A percentile compares a stretch with the other conserved stretches of the same genome.
These are phyloP conservation scores for Vitis cinerea DNA, from an alignment of 164 flowering plant genomes.

Conservation along the genomic window DNA sequence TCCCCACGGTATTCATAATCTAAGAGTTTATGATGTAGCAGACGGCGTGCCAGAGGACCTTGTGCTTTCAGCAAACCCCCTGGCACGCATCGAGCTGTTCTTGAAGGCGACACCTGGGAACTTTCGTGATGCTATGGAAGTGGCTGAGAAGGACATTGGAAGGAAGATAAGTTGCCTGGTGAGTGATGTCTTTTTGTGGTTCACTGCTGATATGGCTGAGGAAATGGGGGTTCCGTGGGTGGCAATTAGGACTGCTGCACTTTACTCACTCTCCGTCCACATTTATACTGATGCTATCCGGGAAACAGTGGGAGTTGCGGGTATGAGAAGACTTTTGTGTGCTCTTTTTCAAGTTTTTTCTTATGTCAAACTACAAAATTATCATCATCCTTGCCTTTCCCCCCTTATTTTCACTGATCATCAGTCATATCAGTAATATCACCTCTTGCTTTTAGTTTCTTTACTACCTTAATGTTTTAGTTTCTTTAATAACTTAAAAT, in stretches of 20 bases:
- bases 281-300: constrained; percentile 2
- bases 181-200: constrained; percentile 19
- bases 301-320: neutral
- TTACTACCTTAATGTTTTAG: too few relatives aligned
- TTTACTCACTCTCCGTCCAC: constrained; percentile 8
- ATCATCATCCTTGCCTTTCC: too few relatives aligned
- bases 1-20: constrained; percentile 3
- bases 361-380: too few relatives aligned
- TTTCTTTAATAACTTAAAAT: too few relatives aligned
- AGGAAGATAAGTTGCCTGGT: constrained; percentile 13
- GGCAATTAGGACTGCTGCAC: constrained; percentile 11
- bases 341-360: too few relatives aligned
- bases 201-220: constrained; percentile 16
- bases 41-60: constrained; percentile 35
- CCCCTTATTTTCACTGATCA: too few relatives aligned
- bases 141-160: constrained; percentile 5
- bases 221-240: constrained; percentile 20
- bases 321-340: too few relatives aligned
- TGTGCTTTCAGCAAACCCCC: neutral
- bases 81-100: neutral
- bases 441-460: too few relatives aligned
- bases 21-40: constrained; percentile 22
- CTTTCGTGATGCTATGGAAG: neutral
- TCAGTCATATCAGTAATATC: too few relatives aligned
- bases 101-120: neutral